Percentiles rank a stretch among this genome's conserved stretches.
Conservation (phyloP, 2,329 filamentous ascomycete species). For the Pseudogymnoascus sp. region DNA sequence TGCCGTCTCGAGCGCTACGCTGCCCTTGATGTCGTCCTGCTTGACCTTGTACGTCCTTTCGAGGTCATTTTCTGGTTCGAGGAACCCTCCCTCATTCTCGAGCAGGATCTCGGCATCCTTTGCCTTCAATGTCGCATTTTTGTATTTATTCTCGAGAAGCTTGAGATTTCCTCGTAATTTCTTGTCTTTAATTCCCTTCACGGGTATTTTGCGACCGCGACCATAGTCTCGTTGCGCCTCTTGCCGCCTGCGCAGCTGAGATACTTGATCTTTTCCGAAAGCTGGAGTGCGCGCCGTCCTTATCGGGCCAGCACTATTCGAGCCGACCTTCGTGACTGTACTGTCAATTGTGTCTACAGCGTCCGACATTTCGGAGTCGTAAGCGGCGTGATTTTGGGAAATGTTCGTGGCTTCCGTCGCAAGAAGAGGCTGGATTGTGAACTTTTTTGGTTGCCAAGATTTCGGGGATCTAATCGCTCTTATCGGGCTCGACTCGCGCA, state of each 20-base stretch:
- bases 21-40: conserved; percentile 73
- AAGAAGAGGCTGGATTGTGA: conserved; percentile 8
- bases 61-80: conserved; percentile 81
- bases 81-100: conserved; percentile 76
- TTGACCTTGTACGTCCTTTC: conserved; percentile 89
- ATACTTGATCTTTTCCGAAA: conserved; percentile 21
- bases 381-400: neutral
- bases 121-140: conserved; percentile 71
- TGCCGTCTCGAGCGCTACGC: conserved; percentile 73
- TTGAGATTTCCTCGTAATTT: conserved; percentile 79
- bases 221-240: conserved; percentile 74
- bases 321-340: conserved; percentile 19
- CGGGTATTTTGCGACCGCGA: conserved; percentile 67
- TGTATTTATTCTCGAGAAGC: conserved; percentile 72
- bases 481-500: conserved; percentile 9
- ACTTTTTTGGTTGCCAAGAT: conserved; percentile 12
- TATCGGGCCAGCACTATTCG: conserved; percentile 48
- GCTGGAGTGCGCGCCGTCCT: conserved; percentile 46
- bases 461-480: conserved; percentile 10
- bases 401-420: neutral
- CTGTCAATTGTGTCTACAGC: conserved; percentile 14
- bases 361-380: conserved; percentile 16
- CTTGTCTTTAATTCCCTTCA: conserved; percentile 73
- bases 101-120: conserved; percentile 94
- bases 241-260: conserved; percentile 40